phyloP scores from a whole-genome alignment of 306 rosid genomes.

The Malus orientalis region DNA sequence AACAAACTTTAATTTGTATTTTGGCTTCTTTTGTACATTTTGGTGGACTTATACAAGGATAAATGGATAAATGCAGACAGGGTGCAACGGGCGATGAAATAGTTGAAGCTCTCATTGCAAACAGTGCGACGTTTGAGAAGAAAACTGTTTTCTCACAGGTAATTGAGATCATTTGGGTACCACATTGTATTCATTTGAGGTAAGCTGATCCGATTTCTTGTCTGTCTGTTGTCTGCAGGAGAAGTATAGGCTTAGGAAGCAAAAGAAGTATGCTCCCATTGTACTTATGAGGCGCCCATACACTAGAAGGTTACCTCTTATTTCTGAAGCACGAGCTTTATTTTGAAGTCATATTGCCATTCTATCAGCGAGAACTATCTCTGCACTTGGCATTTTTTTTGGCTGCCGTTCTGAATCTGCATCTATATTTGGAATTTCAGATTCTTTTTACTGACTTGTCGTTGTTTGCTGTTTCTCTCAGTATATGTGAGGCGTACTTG shows the following conservation, averaged over 20 bases:
- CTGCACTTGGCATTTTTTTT: background rate
- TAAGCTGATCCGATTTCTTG: background rate
- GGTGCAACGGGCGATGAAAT: slow-evolving; percentile 87
- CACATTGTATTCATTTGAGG: background rate
- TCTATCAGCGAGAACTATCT: background rate
- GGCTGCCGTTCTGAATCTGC: background rate
- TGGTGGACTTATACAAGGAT: no score
- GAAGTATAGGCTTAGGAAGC: slow-evolving; percentile 87
- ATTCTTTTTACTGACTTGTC: slow-evolving; percentile 9
- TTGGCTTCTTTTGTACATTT: background rate
- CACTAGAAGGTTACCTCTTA: slow-evolving; percentile 51
- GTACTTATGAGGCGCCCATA: slow-evolving; percentile 80
- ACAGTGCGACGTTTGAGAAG: slow-evolving; percentile 83
- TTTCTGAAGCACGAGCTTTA: background rate
- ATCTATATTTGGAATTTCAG: background rate
- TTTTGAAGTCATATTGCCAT: background rate
- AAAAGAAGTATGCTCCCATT: slow-evolving; percentile 90
- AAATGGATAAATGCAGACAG: slow-evolving; percentile 30
- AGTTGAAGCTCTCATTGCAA: slow-evolving; percentile 85
- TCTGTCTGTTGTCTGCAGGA: slow-evolving; percentile 42
- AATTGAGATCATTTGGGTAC: slow-evolving; percentile 10
- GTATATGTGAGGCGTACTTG: slow-evolving; percentile 95
- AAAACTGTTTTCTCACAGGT: slow-evolving; percentile 95
- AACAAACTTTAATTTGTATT: background rate
- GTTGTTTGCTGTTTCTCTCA: slow-evolving; percentile 21